A percentile compares a stretch with the other conserved stretches of the same genome.
These are phyloP conservation scores for Penicillium cinerascens DNA, from an alignment of 495 filamentous ascomycete species.

Conservation along the genomic window DNA sequence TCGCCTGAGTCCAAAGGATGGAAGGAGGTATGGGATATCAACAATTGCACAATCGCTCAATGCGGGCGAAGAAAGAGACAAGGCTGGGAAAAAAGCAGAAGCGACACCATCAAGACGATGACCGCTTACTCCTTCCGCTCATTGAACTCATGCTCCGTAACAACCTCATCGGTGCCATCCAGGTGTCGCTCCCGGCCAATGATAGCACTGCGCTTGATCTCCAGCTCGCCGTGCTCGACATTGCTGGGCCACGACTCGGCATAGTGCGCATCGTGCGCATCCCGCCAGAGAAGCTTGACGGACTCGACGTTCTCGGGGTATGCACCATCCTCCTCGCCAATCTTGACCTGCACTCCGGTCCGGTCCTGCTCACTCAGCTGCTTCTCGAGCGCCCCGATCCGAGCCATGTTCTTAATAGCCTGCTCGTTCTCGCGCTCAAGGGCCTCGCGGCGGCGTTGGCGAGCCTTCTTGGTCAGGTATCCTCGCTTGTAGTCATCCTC, in stretches of 20 bases:
- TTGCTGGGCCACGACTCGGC: slow-evolving; percentile 64
- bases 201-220: slow-evolving; percentile 32
- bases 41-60: slow-evolving; percentile 7
- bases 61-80: slow-evolving; percentile 1
- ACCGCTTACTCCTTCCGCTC: slow-evolving; percentile 1
- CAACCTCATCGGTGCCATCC: slow-evolving; percentile 34
- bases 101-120: not conserved
- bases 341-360: slow-evolving; percentile 29
- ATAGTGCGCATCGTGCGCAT: slow-evolving; percentile 61
- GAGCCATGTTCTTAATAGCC: slow-evolving; percentile 30
- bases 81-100: not conserved
- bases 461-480: slow-evolving; percentile 31
- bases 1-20: slow-evolving; percentile 11
- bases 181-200: slow-evolving; percentile 32
- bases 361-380: slow-evolving; percentile 22
- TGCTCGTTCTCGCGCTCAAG: slow-evolving; percentile 37
- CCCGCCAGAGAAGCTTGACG: slow-evolving; percentile 65
- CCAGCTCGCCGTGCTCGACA: slow-evolving; percentile 60
- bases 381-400: slow-evolving; percentile 28
- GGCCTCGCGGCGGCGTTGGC: slow-evolving; percentile 30
- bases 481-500: slow-evolving; percentile 22
- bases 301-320: slow-evolving; percentile 28
- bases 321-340: slow-evolving; percentile 22
- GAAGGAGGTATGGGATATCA: slow-evolving; percentile 16
- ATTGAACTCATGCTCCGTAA: slow-evolving; percentile 39